Base-by-base conservation (phyloP, 345 rosid genomes). In the Gossypium herbaceum region DNA sequence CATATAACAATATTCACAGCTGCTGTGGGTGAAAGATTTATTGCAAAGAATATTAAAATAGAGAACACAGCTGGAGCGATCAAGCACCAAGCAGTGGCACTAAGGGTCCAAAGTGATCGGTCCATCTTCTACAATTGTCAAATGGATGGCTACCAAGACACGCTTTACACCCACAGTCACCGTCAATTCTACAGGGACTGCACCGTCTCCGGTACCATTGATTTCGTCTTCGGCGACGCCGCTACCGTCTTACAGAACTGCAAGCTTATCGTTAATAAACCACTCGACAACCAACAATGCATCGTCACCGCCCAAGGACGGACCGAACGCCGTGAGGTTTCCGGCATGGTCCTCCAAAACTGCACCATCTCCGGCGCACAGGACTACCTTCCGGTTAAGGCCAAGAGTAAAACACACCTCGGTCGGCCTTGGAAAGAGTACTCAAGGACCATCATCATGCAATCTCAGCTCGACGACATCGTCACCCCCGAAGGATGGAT, bases 171-270 rank as follows among this genome's bases (percentile, higher is more conserved):
- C 16, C 93, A 89, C 76, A 82, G 89, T 65, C 86, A 91, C 72
- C 77, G 92, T 3, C 98, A 93, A 72, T 91, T 82, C 87, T 93
- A 84, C 86, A 86, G 91, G 9, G 89, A 88, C 73, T 93, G 98
- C 75, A 82, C 85, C 77, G 77, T 93, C 76, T 62, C 86, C 2
- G 94, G 92, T 12, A 91, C 98, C 73, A 81, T 91, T 3, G 94
- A 90, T 73, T 85, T 87, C 86, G 77, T 94, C 81, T 88, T 88
- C 64, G 94, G 97, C 0, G 83, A 91, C 27, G 86, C 94, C 0
- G 78, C 79, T 0, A 77, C 87, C 4, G 70, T 88, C 6, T 84
- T 89, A 74, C 97, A 94, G n/a, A 89, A 89, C 80, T 88, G 90
- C 84, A 81, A 79, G 25, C 60, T 94, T 59, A 70, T 89, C 17